A percentile compares a stretch with the other conserved stretches of the same genome.
phyloP scores from a whole-genome alignment of 306 rosid species.

The Dicorynia guianensis region DNA sequence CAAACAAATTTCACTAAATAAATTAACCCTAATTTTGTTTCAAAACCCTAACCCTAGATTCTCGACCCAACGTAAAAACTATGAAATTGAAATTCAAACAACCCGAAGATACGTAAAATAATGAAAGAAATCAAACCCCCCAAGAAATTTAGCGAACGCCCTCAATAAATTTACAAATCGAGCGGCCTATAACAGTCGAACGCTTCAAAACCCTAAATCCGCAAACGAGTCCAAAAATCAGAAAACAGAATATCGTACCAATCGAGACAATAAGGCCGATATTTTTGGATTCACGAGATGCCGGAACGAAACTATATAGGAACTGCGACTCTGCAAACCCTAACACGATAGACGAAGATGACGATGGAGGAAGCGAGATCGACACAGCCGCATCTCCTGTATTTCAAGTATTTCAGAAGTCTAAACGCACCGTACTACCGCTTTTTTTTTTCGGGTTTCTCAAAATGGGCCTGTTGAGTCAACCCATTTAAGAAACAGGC shows the following conservation, averaged over 20 bases:
- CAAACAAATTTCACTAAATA: conserved; percentile 45
- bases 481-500: no score
- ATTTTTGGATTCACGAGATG: no score
- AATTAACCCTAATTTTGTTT: neutral
- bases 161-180: conserved; percentile 31
- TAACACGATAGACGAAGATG: no score
- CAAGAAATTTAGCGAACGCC: conserved; percentile 36
- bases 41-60: conserved; percentile 66
- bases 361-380: no score
- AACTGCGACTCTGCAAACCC: no score
- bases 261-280: conserved; percentile 9
- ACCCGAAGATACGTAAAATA: neutral
- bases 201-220: conserved; percentile 56
- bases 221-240: conserved; percentile 1
- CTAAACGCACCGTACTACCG: no score
- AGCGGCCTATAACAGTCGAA: conserved; percentile 37
- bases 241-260: neutral
- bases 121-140: conserved; percentile 38
- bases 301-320: no score
- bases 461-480: no score
- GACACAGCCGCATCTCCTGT: no score
- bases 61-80: neutral
- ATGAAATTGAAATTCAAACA: conserved; percentile 24
- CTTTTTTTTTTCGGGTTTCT: no score
- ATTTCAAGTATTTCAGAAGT: no score